Evolutionary conservation across 192 early-diverging fungal species (phyloP), one percentile per base, ranked within the genome.

Genomic region (Backusella sp.): DNA sequence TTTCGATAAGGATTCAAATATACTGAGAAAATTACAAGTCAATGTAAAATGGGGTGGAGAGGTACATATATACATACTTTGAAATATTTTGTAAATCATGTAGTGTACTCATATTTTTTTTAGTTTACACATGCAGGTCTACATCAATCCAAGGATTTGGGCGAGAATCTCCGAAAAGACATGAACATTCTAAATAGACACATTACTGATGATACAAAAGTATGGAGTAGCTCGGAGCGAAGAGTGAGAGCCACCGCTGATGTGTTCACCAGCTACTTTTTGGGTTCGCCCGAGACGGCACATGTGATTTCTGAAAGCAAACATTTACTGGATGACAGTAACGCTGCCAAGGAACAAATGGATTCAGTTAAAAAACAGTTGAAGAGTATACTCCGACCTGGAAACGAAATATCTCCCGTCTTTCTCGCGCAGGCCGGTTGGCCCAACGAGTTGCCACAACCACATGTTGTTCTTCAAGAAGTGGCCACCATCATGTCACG

Each of bases 31-130:
- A 68, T 86, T 97, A 17, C 94, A 96, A 85, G 81, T 99, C 37
- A 93, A 97, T 83, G 92, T 98, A 37, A 99, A 99, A 80, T 99
- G 97, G 97, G 96, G 96, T 66, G 97, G 94, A 66, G 93, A 93
- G 81, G 88, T 89, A 79, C 69, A 62, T 34, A 6, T 41, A 9
- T n/a, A 30, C 14, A 19, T 0, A 68, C 21, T 21, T 68, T 37
- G 17, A 19, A 67, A 3, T 11, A 8, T 19, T 32, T 11, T 35
- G 11, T 36, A 34, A 35, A 67, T n/a, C 32, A 32, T n/a, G 19
- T 39, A 11, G 37, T 11, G 8, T 56, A 26, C n/a, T 71, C 12
- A 56, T 68, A 34, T 65, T 42, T 66, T 42, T 66, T 71, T 19
- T 80, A 88, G 84, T 97, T 97, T 78, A 99, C 97, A 11, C 97